Conservation (phyloP, 75 land plant genomes). For the Picea glauca region DNA sequence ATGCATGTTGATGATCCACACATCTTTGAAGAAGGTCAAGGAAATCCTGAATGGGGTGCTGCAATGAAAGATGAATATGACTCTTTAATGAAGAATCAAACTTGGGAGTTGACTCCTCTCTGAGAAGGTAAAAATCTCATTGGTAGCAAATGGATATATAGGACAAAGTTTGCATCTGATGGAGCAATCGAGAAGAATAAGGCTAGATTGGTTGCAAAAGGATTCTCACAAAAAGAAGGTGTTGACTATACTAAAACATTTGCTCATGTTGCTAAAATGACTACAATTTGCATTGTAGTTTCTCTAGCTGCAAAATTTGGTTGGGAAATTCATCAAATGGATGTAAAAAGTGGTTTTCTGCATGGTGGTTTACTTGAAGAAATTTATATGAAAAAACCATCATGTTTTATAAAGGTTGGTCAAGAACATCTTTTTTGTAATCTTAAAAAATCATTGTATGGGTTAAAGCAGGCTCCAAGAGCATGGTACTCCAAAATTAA, state of each 20-base stretch:
- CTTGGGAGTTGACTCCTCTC: conserved; percentile 5
- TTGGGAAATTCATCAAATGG: conserved; percentile 9
- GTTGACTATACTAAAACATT: no score
- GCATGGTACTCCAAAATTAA: conserved; percentile 12
- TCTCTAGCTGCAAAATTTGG: conserved; percentile 1
- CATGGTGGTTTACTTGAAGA: not conserved
- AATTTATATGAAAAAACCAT: not conserved
- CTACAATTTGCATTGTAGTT: not conserved
- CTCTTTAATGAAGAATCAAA: conserved; percentile 5
- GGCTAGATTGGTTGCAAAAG: conserved; percentile 8
- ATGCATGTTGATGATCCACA: not conserved
- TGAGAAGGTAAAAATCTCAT: not conserved
- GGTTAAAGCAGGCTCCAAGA: conserved; percentile 9
- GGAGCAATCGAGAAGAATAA: not conserved
- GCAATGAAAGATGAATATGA: conserved; percentile 12
- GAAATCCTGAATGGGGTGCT: not conserved
- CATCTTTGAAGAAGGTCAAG: not conserved
- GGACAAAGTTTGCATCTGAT: conserved; percentile 2
- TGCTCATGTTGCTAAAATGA: conserved; percentile 10
- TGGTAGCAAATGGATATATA: not conserved
- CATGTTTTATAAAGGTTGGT: not conserved
- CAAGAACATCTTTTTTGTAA: conserved; percentile 8
- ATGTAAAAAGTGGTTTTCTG: conserved; percentile 7
- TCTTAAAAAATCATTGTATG: conserved; percentile 7
- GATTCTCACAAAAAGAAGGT: no score